Evolutionary conservation across 768 basidiomycete genomes (phyloP).

Genomic region (Pholiota conissans): DNA sequence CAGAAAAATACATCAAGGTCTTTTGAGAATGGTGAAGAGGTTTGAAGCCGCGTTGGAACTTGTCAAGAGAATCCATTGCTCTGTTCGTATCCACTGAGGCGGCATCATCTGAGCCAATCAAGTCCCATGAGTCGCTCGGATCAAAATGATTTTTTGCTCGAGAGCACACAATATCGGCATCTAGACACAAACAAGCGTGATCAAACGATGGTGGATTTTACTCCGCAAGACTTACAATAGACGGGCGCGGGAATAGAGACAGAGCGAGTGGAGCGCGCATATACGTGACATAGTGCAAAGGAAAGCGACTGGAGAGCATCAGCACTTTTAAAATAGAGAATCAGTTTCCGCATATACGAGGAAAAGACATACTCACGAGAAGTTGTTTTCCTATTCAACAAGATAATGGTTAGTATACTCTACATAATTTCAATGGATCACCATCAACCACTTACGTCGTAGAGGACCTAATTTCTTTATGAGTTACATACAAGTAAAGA

Average conservation of each 20-base stretch:
- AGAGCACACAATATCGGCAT: constrained; percentile 69
- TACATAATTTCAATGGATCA: neutral
- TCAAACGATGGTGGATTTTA: neutral
- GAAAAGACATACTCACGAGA: constrained; percentile 40
- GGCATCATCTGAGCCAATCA: constrained; percentile 41
- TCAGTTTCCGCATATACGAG: constrained; percentile 19
- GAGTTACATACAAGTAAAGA: neutral
- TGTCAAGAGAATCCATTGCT: constrained; percentile 36
- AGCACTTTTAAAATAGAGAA: constrained; percentile 37
- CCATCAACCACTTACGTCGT: constrained; percentile 29
- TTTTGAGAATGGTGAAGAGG: constrained; percentile 35
- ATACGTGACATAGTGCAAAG: constrained; percentile 56
- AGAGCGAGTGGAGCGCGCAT: constrained; percentile 76
- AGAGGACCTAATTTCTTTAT: constrained; percentile 33
- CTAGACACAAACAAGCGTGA: constrained; percentile 30
- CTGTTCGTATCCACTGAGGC: constrained; percentile 29
- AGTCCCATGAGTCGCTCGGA: constrained; percentile 39
- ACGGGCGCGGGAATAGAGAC: constrained; percentile 84
- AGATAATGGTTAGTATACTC: neutral
- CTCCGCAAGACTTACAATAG: constrained; percentile 53
- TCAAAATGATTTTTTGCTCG: constrained; percentile 34
- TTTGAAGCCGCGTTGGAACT: constrained; percentile 51
- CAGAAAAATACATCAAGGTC: constrained; percentile 41
- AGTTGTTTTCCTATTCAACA: constrained; percentile 46
- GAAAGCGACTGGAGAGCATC: constrained; percentile 72